phyloP scores from a whole-genome alignment of 2,329 filamentous ascomycete genomes.

The Neurospora crassa region DNA sequence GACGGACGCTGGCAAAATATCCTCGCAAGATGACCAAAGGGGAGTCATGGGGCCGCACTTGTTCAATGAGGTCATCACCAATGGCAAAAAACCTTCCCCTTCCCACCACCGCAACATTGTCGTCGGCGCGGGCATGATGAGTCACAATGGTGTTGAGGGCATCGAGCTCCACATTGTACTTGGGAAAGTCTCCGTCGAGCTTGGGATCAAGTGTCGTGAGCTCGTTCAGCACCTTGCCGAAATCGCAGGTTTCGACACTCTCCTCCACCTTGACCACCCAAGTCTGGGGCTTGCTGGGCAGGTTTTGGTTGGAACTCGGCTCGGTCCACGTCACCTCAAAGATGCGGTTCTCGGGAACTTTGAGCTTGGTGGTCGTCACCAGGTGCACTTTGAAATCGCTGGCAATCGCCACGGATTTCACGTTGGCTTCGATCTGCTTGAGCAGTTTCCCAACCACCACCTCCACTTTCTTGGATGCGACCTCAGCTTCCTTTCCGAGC shows the following conservation, averaged over 20 bases:
- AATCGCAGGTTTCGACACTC: conserved; percentile 24
- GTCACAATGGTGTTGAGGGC: conserved; percentile 44
- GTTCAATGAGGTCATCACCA: conserved; percentile 14
- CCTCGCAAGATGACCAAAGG: conserved; percentile 36
- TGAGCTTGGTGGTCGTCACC: conserved; percentile 29
- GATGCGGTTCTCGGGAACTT: conserved; percentile 24
- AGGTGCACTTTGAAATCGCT: conserved; percentile 44
- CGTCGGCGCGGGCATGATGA: conserved; percentile 28
- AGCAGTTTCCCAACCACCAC: conserved; percentile 31
- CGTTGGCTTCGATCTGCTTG: conserved; percentile 22
- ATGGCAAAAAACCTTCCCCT: conserved; percentile 40
- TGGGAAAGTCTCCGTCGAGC: conserved; percentile 33
- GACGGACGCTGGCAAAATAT: conserved; percentile 45
- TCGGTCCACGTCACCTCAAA: conserved; percentile 28
- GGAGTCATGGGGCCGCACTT: conserved; percentile 9
- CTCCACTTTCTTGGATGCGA: conserved; percentile 28
- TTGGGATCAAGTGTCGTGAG: conserved; percentile 32
- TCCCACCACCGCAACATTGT: conserved; percentile 32
- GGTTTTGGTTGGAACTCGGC: conserved; percentile 16
- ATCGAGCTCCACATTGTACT: conserved; percentile 38
- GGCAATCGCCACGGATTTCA: conserved; percentile 23
- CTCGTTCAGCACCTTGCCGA: conserved; percentile 35
- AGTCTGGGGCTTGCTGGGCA: conserved; percentile 17
- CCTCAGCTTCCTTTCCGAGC: conserved; percentile 3
- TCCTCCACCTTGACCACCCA: conserved; percentile 34